These are phyloP conservation scores for Tulasnella sp. DNA, from an alignment of 768 basidiomycete genomes.

Conservation along the genomic window DNA sequence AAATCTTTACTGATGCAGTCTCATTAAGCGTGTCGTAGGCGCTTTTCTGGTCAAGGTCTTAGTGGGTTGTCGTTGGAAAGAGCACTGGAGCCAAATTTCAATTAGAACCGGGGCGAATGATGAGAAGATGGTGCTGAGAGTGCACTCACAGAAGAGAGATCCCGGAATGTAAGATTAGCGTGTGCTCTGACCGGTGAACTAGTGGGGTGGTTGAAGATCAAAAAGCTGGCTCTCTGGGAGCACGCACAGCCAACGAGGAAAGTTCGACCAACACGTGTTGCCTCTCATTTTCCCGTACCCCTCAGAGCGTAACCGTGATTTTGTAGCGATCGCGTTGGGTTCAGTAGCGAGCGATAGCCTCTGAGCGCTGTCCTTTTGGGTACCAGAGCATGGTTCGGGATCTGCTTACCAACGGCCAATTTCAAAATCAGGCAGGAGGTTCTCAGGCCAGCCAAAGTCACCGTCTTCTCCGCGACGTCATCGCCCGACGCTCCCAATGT, in stretches of 20 bases:
- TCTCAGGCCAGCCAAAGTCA: background rate
- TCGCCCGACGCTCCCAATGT: background rate
- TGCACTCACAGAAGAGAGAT: conserved; percentile 6
- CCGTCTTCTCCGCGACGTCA: background rate
- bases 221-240: background rate
- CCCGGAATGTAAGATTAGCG: background rate
- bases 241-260: conserved; percentile 19
- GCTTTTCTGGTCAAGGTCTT: background rate
- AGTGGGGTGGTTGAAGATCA: background rate
- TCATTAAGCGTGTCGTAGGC: background rate
- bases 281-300: background rate
- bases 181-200: background rate
- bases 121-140: background rate
- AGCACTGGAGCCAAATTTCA: background rate
- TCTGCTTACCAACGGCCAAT: background rate
- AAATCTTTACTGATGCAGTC: background rate
- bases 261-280: conserved; percentile 1
- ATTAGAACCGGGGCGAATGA: background rate
- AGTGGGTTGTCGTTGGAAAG: background rate
- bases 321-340: background rate
- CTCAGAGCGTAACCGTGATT: background rate
- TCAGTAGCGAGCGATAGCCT: background rate
- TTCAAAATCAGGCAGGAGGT: background rate
- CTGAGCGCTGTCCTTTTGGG: background rate
- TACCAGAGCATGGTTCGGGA: background rate